These are phyloP conservation scores for Paecilomyces sp. DNA, from an alignment of 2,329 filamentous ascomycete species.

Conservation along the genomic window DNA sequence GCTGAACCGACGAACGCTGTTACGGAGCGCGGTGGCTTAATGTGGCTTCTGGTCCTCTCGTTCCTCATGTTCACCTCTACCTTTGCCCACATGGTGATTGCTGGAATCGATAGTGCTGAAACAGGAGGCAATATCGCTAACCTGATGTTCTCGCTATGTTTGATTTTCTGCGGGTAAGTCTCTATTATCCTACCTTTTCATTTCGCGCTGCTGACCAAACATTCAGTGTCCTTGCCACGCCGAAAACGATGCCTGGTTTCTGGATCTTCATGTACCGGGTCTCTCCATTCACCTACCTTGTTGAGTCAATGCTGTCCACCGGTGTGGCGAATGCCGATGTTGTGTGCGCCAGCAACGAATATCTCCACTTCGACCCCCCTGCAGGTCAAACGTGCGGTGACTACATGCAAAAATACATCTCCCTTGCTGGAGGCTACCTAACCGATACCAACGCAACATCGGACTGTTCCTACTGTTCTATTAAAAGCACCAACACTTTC, in stretches of 20 bases:
- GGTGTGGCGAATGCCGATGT: conserved; percentile 23
- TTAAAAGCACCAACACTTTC: conserved; percentile 42
- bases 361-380: conserved; percentile 41
- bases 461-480: conserved; percentile 49
- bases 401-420: conserved; percentile 56
- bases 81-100: conserved; percentile 68
- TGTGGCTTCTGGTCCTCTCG: conserved; percentile 57
- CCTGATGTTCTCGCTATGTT: conserved; percentile 51
- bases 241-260: conserved; percentile 56
- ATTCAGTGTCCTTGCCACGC: conserved; percentile 52
- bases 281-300: conserved; percentile 59
- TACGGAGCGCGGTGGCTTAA: conserved; percentile 53
- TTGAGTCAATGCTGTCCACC: conserved; percentile 33
- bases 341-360: conserved; percentile 26
- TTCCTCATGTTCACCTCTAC: conserved; percentile 66
- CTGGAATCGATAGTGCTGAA: conserved; percentile 60
- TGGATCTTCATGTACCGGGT: conserved; percentile 73
- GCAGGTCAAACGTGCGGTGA: conserved; percentile 54
- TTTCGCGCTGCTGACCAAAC: background rate
- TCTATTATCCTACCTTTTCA: background rate
- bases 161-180: conserved; percentile 47
- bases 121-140: conserved; percentile 60
- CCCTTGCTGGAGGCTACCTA: conserved; percentile 50
- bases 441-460: conserved; percentile 51
- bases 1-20: conserved; percentile 31